phyloP scores from a whole-genome alignment of 2,329 filamentous ascomycete genomes.

The Rosellinia necatrix region DNA sequence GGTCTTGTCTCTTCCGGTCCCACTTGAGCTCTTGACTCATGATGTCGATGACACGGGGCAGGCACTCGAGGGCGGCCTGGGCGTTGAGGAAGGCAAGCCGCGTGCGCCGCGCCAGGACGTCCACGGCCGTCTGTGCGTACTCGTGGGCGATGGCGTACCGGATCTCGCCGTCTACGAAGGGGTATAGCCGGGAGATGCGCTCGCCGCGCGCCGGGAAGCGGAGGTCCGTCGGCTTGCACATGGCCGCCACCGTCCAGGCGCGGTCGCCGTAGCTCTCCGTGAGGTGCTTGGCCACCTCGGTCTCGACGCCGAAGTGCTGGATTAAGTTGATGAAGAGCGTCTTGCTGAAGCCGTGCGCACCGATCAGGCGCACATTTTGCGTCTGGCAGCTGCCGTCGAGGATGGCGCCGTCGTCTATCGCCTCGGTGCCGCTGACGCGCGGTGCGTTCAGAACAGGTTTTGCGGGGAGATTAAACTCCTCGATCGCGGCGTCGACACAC shows the following conservation, averaged over 20 bases:
- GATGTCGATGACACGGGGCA: conserved; percentile 84
- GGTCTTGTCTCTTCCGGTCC: conserved; percentile 71
- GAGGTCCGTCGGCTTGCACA: conserved; percentile 75
- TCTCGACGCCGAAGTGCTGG: conserved; percentile 90
- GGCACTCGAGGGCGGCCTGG: conserved; percentile 83
- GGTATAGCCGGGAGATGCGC: conserved; percentile 79
- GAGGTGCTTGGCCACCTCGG: conserved; percentile 88
- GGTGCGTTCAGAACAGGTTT: conserved; percentile 63
- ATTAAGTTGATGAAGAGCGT: conserved; percentile 93
- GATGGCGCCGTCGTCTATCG: conserved; percentile 71
- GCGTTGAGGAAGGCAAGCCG: conserved; percentile 89
- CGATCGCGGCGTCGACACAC: conserved; percentile 79
- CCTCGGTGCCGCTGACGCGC: conserved; percentile 70
- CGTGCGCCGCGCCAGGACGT: conserved; percentile 84
- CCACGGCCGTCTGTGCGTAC: conserved; percentile 88
- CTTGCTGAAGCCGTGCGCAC: conserved; percentile 86
- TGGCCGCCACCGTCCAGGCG: conserved; percentile 84
- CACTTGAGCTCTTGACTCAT: conserved; percentile 86
- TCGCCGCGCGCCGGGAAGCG: conserved; percentile 84
- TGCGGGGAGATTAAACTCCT: conserved; percentile 66
- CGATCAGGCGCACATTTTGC: conserved; percentile 78
- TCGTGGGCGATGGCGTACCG: conserved; percentile 87
- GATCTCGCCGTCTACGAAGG: conserved; percentile 90
- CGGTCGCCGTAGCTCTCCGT: conserved; percentile 88
- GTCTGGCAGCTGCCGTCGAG: conserved; percentile 75